Evolutionary conservation across 331 rosid genomes (phyloP).

Genomic region (Pyrus hybrid): DNA sequence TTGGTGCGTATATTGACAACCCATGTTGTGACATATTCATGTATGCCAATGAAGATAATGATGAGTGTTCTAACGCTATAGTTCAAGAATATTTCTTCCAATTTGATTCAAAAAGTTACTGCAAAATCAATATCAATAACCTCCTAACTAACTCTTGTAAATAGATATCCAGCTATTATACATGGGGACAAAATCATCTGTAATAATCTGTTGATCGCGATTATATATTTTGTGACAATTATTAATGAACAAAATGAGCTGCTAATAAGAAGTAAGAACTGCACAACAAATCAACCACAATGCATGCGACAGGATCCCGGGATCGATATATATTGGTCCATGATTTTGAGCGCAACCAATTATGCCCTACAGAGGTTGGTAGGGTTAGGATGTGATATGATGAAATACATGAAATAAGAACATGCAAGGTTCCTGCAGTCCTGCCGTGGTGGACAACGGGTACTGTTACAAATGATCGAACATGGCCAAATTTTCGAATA

Average conservation of each 20-base stretch:
- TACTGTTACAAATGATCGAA: background rate
- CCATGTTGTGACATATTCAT: background rate
- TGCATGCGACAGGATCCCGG: constrained; percentile 33
- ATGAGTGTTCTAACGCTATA: background rate
- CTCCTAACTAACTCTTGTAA: background rate
- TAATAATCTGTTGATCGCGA: background rate
- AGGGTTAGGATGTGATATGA: constrained; percentile 18
- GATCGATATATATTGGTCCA: constrained; percentile 30
- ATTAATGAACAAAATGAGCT: background rate
- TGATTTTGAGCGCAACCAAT: background rate
- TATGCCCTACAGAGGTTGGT: constrained; percentile 2
- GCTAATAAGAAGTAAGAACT: background rate
- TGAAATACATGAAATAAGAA: constrained; percentile 6
- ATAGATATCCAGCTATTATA: background rate
- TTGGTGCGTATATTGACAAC: background rate
- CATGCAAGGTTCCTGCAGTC: constrained; percentile 15
- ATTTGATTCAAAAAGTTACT: background rate
- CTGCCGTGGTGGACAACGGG: background rate
- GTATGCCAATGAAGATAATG: background rate
- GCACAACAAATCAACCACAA: background rate
- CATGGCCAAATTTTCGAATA: background rate
- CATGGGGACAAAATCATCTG: background rate
- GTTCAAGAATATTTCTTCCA: no score
- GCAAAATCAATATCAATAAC: background rate
- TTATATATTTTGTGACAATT: no score